phyloP scores from a whole-genome alignment of 371 early-diverging fungal species.

The Lichtheimia hyalospora region DNA sequence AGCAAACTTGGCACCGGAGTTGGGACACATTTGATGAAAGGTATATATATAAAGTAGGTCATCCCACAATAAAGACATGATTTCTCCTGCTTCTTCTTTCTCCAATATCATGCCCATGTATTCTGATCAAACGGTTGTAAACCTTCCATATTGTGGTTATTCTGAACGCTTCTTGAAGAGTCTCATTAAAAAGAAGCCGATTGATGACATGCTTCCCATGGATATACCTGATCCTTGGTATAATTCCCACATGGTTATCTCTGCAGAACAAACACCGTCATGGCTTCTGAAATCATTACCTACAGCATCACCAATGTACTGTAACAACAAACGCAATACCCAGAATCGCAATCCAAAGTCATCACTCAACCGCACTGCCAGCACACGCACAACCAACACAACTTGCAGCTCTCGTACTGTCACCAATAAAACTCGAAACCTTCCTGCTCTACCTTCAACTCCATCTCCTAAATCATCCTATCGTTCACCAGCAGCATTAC shows the following conservation, averaged over 20 bases:
- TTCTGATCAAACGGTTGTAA: constrained; percentile 14
- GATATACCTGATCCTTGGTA: constrained; percentile 21
- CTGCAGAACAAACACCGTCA: constrained; percentile 8
- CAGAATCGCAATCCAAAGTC: no score
- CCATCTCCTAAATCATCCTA: not conserved
- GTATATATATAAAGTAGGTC: not conserved
- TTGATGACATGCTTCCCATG: constrained; percentile 12
- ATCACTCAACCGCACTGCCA: no score
- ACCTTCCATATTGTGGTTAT: constrained; percentile 11
- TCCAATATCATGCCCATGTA: constrained; percentile 6
- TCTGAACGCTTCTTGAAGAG: constrained; percentile 8
- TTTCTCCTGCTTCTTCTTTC: not conserved
- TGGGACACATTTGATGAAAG: no score
- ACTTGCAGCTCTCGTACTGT: not conserved
- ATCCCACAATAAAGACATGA: not conserved
- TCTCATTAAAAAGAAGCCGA: constrained; percentile 18
- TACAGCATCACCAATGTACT: not conserved
- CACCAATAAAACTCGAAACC: not conserved
- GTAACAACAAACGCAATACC: not conserved
- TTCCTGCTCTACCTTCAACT: not conserved
- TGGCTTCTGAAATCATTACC: constrained; percentile 9
- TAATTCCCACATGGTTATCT: constrained; percentile 4
- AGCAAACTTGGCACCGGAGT: no score
- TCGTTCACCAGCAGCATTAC: not conserved
- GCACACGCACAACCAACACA: no score